Base-by-base conservation (phyloP, 306 rosid species). In the Acmispon strigosus region DNA sequence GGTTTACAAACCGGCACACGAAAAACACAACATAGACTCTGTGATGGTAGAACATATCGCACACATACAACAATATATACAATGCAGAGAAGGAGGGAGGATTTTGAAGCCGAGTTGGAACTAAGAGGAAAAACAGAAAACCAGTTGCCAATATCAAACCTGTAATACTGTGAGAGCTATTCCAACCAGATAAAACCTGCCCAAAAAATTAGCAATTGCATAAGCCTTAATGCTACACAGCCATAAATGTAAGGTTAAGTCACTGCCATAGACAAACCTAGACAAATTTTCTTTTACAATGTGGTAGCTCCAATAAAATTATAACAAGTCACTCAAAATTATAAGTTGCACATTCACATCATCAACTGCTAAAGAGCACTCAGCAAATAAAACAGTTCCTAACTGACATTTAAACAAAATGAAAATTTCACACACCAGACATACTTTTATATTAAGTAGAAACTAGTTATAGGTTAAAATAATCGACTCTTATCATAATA, bases 51-150 rank as follows among this genome's bases (percentile, higher is more conserved):
- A 66, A 56, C 37, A 67, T 18, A 50, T 60, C 29, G 66, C 75
- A 60, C 73, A 66, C 72, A 66, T 53, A 66, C 74, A 74, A 53
- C 78, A 66, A 49, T 81, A 76, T 63, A 73, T 68, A 79, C 82
- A 76, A 13, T 9, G 34, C 56, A 44, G 70, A 50, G 18, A 10
- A 63, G 59, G 39, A 58, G 13, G 12, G 50, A 34, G n/a, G 44
- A 34, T 36, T 71, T 56, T 74, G 74, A 75, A 65, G 65, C 83
- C 29, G 22, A 63, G 59, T 45, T 58, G 59, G 27, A 78, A 69
- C 69, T 36, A 69, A 37, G 4, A 73, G 19, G 19, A 70, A 59
- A 34, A 65, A 7, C 59, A 43, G 62, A 66, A 67, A 76, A 37
- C 20, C 22, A 14, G 47, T 59, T 59, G 79, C 65, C 48, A 68